These are phyloP conservation scores for Kodamaea sp. DNA, from an alignment of 1,139 yeast genomes.

Conservation along the genomic window DNA sequence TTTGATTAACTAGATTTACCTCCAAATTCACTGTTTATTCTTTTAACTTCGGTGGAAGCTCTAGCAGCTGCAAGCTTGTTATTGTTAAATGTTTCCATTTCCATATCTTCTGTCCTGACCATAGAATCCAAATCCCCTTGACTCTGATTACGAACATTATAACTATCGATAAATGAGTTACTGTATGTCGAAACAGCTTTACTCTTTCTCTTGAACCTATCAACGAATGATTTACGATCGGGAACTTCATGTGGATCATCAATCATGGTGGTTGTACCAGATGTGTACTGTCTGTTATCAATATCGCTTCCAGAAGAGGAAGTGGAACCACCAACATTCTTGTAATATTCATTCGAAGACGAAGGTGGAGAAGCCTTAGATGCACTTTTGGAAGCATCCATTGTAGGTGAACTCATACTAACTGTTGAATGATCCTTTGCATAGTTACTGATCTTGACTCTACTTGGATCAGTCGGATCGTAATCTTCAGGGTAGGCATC, in stretches of 20 bases:
- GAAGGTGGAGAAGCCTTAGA: constrained; percentile 7
- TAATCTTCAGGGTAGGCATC: constrained; percentile 54
- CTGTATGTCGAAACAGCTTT: constrained; percentile 26
- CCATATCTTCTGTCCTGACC: constrained; percentile 48
- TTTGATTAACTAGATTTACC: background rate
- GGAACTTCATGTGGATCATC: constrained; percentile 3
- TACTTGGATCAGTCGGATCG: constrained; percentile 61
- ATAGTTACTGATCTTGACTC: constrained; percentile 36
- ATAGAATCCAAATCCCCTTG: constrained; percentile 8
- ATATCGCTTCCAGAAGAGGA: constrained; percentile 15
- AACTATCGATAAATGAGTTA: constrained; percentile 29
- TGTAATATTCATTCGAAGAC: constrained; percentile 2
- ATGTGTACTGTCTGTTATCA: constrained; percentile 12
- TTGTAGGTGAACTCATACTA: constrained; percentile 12
- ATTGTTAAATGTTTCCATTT: constrained; percentile 41
- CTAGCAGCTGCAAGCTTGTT: constrained; percentile 22
- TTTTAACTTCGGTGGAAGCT: constrained; percentile 25
- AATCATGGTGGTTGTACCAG: constrained; percentile 9
- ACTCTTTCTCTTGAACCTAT: constrained; percentile 27
- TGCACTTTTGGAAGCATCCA: constrained; percentile 1
- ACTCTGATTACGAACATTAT: constrained; percentile 15
- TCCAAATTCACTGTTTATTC: constrained; percentile 10
- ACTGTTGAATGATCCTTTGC: constrained; percentile 16
- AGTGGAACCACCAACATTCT: constrained; percentile 5
- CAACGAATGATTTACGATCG: constrained; percentile 23